These are phyloP conservation scores for Coemansia sp. DNA, from an alignment of 192 early-diverging fungal species.

Conservation along the genomic window DNA sequence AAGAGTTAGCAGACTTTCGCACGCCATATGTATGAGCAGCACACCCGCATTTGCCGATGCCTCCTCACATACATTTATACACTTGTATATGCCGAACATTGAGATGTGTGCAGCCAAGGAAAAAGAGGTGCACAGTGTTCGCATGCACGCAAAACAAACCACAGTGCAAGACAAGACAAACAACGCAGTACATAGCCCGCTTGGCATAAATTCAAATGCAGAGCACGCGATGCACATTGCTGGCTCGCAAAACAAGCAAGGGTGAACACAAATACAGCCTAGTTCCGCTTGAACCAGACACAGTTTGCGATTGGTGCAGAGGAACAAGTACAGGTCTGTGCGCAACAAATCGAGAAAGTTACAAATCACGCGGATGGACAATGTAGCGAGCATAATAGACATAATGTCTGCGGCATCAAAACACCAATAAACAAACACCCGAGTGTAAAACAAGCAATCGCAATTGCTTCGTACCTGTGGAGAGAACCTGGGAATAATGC, in stretches of 20 bases:
- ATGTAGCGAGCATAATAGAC: too few relatives aligned
- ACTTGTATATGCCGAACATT: neutral
- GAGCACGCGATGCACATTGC: too few relatives aligned
- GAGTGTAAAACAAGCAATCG: conserved; percentile 7
- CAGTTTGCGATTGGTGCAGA: too few relatives aligned
- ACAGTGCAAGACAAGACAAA: conserved; percentile 2
- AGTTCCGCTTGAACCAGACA: neutral
- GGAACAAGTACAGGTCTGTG: too few relatives aligned
- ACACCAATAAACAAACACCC: neutral
- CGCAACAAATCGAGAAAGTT: too few relatives aligned
- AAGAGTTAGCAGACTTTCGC: neutral
- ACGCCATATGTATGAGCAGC: neutral
- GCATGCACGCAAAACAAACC: neutral
- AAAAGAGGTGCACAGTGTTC: neutral
- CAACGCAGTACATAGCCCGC: neutral
- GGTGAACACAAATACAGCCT: neutral
- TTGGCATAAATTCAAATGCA: neutral
- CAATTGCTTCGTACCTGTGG: conserved; percentile 36
- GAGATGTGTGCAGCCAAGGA: neutral
- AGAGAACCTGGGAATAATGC: conserved; percentile 44
- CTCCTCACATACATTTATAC: neutral
- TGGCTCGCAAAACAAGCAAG: neutral
- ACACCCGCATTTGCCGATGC: neutral
- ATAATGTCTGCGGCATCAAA: neutral
- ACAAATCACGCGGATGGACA: too few relatives aligned